Evolutionary conservation across 495 filamentous ascomycete genomes (phyloP).

Genomic region (Penicillium argentinense): DNA sequence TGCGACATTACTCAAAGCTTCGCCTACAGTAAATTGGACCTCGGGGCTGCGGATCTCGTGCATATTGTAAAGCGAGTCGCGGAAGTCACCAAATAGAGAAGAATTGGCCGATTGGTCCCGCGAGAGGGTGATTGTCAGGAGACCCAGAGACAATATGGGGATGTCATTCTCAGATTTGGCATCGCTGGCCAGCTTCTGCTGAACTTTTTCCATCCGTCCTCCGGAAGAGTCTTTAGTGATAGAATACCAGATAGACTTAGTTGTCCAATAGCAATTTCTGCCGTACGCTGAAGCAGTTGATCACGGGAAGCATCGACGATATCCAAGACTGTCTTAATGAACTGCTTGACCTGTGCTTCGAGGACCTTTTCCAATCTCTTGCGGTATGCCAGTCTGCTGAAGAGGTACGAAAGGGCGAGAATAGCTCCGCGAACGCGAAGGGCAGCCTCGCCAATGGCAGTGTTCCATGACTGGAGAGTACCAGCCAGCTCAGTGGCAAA

Average conservation of each 20-base stretch:
- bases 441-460: constrained; percentile 58
- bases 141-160: constrained; percentile 74
- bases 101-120: constrained; percentile 32
- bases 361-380: constrained; percentile 28
- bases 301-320: constrained; percentile 55
- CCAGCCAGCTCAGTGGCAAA: constrained; percentile 42
- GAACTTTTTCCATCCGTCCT: constrained; percentile 43
- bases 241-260: constrained; percentile 68
- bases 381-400: constrained; percentile 59
- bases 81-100: constrained; percentile 40
- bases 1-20: constrained; percentile 74
- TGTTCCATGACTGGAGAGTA: constrained; percentile 49
- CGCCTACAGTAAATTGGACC: constrained; percentile 83
- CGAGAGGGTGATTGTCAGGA: constrained; percentile 55
- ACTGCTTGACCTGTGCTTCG: constrained; percentile 34
- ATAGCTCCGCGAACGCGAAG: constrained; percentile 62
- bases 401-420: constrained; percentile 55
- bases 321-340: constrained; percentile 42
- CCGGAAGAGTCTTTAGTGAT: constrained; percentile 36
- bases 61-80: constrained; percentile 65
- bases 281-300: constrained; percentile 55
- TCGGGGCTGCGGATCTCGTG: constrained; percentile 84
- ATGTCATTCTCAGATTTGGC: constrained; percentile 81
- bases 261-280: constrained; percentile 69
- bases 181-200: constrained; percentile 58